Percentiles rank a stretch among this genome's conserved stretches.
Evolutionary conservation across 1,139 yeast species (phyloP).

Genomic region (Lodderomyces theae): DNA sequence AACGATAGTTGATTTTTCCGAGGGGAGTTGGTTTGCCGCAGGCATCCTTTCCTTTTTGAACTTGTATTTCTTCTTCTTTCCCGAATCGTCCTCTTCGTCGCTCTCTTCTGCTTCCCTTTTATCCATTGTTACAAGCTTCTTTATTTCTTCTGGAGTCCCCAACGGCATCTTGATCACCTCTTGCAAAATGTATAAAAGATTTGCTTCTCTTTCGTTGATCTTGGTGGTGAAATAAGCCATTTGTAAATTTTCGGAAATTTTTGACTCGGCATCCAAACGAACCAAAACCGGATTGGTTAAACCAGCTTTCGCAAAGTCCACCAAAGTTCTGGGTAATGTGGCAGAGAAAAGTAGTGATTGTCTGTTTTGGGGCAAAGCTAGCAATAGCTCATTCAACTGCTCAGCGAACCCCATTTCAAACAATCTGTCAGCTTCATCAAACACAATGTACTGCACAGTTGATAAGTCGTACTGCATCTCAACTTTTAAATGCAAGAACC

Average conservation of each 20-base stretch:
- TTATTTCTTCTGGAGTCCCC: constrained; percentile 64
- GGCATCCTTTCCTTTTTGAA: constrained; percentile 62
- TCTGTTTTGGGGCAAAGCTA: constrained; percentile 75
- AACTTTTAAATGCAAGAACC: constrained; percentile 90
- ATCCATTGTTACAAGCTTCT: constrained; percentile 48
- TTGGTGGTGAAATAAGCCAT: constrained; percentile 85
- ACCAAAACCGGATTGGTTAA: constrained; percentile 87
- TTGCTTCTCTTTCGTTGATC: constrained; percentile 87
- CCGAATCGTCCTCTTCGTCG: constrained; percentile 36
- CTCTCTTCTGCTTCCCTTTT: constrained; percentile 42
- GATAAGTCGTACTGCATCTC: constrained; percentile 89
- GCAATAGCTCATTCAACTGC: constrained; percentile 85
- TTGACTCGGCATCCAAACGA: constrained; percentile 87
- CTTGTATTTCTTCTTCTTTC: constrained; percentile 30
- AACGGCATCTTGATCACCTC: constrained; percentile 83
- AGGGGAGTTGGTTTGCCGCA: constrained; percentile 78
- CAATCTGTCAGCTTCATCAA: constrained; percentile 97
- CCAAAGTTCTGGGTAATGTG: constrained; percentile 86
- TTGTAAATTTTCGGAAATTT: constrained; percentile 84
- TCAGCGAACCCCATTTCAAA: constrained; percentile 98
- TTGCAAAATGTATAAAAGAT: constrained; percentile 68
- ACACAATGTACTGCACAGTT: constrained; percentile 84
- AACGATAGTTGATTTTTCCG: constrained; percentile 81
- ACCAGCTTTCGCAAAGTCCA: constrained; percentile 97
- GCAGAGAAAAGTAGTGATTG: constrained; percentile 93